Evolutionary conservation across 2,329 filamentous ascomycete genomes (phyloP).

Genomic region (Zelopaecilomyces penicillatus): DNA sequence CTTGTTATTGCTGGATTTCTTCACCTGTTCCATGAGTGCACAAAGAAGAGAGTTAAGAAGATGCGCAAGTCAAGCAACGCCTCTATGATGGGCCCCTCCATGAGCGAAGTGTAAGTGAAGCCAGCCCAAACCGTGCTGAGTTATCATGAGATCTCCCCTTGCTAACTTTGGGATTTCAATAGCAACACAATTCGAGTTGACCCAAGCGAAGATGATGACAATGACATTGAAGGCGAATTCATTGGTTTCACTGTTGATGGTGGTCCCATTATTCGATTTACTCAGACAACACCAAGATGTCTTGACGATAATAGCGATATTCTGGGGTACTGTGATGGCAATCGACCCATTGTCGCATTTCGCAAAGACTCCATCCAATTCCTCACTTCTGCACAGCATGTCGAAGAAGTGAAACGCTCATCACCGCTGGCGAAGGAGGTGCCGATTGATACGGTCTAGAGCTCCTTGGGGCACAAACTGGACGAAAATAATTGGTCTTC

Average conservation of each 20-base stretch:
- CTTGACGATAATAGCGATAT: slow-evolving; percentile 26
- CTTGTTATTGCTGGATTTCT: slow-evolving; percentile 48
- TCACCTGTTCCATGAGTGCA: slow-evolving; percentile 37
- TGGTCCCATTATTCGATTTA: slow-evolving; percentile 38
- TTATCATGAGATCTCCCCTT: not conserved
- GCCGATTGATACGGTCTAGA: no score
- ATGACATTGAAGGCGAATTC: slow-evolving; percentile 26
- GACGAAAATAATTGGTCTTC: no score
- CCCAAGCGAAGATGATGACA: slow-evolving; percentile 21
- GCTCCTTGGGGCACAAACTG: no score
- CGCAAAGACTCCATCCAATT: slow-evolving; percentile 23
- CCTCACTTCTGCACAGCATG: not conserved
- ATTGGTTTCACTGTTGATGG: slow-evolving; percentile 38
- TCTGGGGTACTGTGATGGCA: slow-evolving; percentile 26
- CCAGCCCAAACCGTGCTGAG: slow-evolving; percentile 3
- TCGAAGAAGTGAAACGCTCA: not conserved
- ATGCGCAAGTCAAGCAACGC: slow-evolving; percentile 17
- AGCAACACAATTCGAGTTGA: slow-evolving; percentile 30
- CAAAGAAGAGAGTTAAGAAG: slow-evolving; percentile 27
- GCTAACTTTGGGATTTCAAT: slow-evolving; percentile 14
- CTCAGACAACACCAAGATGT: slow-evolving; percentile 22
- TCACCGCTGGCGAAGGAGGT: no score
- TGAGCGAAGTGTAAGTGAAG: slow-evolving; percentile 36
- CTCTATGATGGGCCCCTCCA: slow-evolving; percentile 22
- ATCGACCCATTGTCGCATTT: slow-evolving; percentile 31